Evolutionary conservation across 495 filamentous ascomycete species (phyloP).

Genomic region (Penicillium arizonense): DNA sequence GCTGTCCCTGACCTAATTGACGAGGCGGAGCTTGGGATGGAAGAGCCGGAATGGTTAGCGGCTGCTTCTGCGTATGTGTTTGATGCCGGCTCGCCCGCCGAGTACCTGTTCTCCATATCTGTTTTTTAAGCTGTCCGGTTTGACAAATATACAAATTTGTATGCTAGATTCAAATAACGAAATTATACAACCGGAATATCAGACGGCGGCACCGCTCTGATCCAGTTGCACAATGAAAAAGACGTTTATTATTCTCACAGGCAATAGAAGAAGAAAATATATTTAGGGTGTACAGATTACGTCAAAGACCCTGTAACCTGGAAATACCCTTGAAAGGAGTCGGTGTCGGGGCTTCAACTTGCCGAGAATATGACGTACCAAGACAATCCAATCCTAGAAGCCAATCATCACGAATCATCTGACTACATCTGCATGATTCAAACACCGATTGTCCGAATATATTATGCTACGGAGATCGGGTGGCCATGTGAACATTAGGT

Average conservation of each 20-base stretch:
- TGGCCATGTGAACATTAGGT: background rate
- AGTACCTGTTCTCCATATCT: background rate
- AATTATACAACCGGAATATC: no score
- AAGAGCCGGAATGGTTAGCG: background rate
- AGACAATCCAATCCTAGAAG: background rate
- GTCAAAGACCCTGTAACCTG: conserved; percentile 13
- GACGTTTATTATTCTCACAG: no score
- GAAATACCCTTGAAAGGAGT: background rate
- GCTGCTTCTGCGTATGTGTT: background rate
- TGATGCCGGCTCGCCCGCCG: background rate
- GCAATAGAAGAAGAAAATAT: no score
- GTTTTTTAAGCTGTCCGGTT: background rate
- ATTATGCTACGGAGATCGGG: background rate
- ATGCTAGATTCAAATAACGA: no score
- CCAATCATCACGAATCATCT: no score
- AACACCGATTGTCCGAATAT: background rate
- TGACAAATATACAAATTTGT: no score
- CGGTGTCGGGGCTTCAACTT: conserved; percentile 8
- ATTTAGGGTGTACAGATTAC: conserved; percentile 13
- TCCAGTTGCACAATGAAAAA: no score
- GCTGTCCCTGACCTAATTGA: background rate
- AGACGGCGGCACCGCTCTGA: no score
- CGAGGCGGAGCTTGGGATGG: conserved; percentile 2
- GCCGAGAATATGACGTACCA: background rate
- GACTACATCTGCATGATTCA: no score